Base-by-base conservation (phyloP, 345 rosid species). In the Dovyalis caffra region DNA sequence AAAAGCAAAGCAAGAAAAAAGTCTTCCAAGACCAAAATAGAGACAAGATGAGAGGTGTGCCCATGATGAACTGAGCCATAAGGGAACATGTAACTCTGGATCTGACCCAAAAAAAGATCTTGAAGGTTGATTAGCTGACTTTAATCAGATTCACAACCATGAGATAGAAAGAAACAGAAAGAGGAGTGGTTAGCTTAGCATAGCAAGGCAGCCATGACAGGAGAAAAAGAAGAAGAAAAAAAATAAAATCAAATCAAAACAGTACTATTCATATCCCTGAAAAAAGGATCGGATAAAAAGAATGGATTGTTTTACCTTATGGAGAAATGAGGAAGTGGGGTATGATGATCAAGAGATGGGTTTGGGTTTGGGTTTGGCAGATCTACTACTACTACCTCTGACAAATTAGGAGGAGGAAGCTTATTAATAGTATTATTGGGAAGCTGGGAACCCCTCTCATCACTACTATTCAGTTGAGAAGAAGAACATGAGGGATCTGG, bases 401-500 rank as follows among this genome's bases (percentile, higher is more conserved):
- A 10, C 78, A 73, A 82, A 81, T 56, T n/a, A 23, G 61, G 25
- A 56, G 61, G 11, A n/a, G 61, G 28, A 23, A 56, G 15, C 28
- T 56, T 56, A 23, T 56, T 56, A n/a, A 8, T 9, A 56, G 61
- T 9, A 23, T 28, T 23, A 3, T 14, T 9, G 68, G 81, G 76
- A 76, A 77, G 82, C 73, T 82, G 79, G 69, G 88, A 77, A 85
- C 85, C 77, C 72, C 51, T 84, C 84, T 82, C 83, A 74, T 73
- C 74, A 84, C 81, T 64, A 73, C 32, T 58, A 74, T 70, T 77
- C 68, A 81, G 78, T 47, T 76, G 83, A 32, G 79, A 76, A 76
- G 71, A 81, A 74, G 91, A 77, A 85, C 86, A 83, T 37, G 94
- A 79, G 64, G 90, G 94, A 88, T 89, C 91, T 79, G 90, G 74